Base-by-base conservation (phyloP, 2,329 filamentous ascomycete species). In the Cladosporium sp. region DNA sequence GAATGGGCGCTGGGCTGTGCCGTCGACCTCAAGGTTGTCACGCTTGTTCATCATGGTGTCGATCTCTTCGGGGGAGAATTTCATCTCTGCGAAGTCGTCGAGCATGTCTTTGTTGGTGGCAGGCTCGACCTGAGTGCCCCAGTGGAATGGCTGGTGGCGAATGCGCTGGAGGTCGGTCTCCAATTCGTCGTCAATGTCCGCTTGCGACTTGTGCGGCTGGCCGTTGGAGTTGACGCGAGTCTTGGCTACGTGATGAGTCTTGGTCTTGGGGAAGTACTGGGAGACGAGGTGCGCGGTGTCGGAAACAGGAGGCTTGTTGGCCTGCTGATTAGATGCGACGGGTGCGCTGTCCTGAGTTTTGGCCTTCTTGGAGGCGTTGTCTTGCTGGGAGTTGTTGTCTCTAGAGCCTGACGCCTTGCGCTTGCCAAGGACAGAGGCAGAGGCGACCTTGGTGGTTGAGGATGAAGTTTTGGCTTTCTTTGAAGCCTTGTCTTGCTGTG, bases 321-420 rank as follows among this genome's bases (percentile, higher is more conserved):
- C 52, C 60, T 60, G 56, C 59, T 61, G 47, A 60, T 61, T 51
- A 61, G 60, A 49, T 42, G n/a, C n/a, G 39, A 32, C 28, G 8
- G 28, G 28, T 9, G 9, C 28, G 12, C 12, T 32, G 28, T 9
- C 28, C 12, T 32, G 28, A 32, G 28, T 4, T 32, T 32, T 32
- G 28, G 28, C 28, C 28, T 32, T 32, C 28, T 32, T 32, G 28
- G 28, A 32, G 28, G 28, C 28, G 28, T 9, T 32, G 8, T 7
- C 12, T 32, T 32, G 28, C 28, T 32, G 28, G 8, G 28, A 10
- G 8, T 32, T 10, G 28, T 32, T 32, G 28, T 32, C 28, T 32
- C 12, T 10, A 32, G 28, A 32, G 12, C 28, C 12, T 32, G 28
- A 32, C 12, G 28, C 9, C 36, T 39, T 39, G 36, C 36, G 15